Conservation (phyloP, 768 basidiomycete species). For the Russula brevipes region DNA sequence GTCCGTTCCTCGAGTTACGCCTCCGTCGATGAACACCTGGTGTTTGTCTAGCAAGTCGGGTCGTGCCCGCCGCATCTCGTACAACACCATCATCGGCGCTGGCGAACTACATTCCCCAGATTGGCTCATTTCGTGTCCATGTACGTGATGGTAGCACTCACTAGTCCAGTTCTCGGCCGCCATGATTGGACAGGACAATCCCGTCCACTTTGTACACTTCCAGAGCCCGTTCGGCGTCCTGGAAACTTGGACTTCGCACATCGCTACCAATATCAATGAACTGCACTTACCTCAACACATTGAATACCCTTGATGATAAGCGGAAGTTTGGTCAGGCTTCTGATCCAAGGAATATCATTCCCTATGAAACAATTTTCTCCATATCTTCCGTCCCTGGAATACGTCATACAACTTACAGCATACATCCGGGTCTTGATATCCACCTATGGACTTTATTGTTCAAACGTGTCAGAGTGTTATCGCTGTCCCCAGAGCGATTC, state of each 20-base stretch:
- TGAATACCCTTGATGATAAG: constrained; percentile 45
- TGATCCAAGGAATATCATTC: constrained; percentile 38
- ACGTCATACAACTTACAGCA: constrained; percentile 27
- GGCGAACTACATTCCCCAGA: constrained; percentile 32
- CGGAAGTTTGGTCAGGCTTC: constrained; percentile 38
- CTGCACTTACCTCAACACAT: constrained; percentile 37
- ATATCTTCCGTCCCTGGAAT: not conserved
- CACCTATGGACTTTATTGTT: constrained; percentile 29
- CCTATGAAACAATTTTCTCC: constrained; percentile 21
- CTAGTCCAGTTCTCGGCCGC: constrained; percentile 44
- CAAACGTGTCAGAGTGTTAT: constrained; percentile 1
- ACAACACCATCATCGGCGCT: constrained; percentile 41
- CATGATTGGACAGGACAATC: constrained; percentile 48
- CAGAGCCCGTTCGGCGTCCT: constrained; percentile 44
- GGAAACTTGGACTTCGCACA: not conserved
- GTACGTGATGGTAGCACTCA: constrained; percentile 26
- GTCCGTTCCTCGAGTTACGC: constrained; percentile 43
- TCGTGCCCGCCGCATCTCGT: constrained; percentile 39
- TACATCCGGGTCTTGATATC: constrained; percentile 34
- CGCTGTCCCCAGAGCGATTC: not conserved
- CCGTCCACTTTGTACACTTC: constrained; percentile 40
- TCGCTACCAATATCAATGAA: not conserved
- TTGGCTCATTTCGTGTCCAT: not conserved
- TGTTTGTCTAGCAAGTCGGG: constrained; percentile 38
- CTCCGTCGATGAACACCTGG: constrained; percentile 45